Percentiles rank a stretch among this genome's conserved stretches.
phyloP scores from a whole-genome alignment of 805 yeast species.

The Kluyveromyces nonfermentans region DNA sequence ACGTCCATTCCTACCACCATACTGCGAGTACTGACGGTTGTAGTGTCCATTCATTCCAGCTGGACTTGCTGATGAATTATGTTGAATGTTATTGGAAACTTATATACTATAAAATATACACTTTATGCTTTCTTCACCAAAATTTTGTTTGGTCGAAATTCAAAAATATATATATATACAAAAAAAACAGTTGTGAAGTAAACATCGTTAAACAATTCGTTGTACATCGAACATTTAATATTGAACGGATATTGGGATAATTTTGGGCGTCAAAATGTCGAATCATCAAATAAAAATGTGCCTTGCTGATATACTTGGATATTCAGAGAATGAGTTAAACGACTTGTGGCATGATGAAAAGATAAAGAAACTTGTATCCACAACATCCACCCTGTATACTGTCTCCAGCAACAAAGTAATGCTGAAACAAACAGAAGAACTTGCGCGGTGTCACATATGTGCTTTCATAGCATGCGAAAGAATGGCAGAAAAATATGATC shows the following conservation, averaged over 20 bases:
- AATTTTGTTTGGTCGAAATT: neutral
- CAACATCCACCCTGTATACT: conserved; percentile 34
- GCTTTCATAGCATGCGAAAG: conserved; percentile 52
- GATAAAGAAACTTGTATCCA: conserved; percentile 19
- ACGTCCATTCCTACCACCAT: neutral
- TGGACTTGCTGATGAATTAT: neutral
- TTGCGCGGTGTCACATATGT: conserved; percentile 60
- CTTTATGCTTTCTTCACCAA: no score
- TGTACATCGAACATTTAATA: neutral
- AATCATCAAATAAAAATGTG: conserved; percentile 21
- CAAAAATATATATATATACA: neutral
- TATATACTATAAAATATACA: no score
- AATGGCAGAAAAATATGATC: conserved; percentile 31
- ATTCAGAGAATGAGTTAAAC: conserved; percentile 9
- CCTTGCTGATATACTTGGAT: conserved; percentile 20
- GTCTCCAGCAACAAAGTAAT: conserved; percentile 44
- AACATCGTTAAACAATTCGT: neutral
- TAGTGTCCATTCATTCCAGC: neutral
- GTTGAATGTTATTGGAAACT: no score
- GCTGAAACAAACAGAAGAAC: conserved; percentile 46
- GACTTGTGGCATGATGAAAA: conserved; percentile 21
- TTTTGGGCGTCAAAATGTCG: conserved; percentile 14
- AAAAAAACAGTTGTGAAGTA: neutral
- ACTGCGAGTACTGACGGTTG: neutral
- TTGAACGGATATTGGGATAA: neutral